These are phyloP conservation scores for Chlamydomonas eustigma DNA, from an alignment of 139 green algal genomes.

Conservation along the genomic window DNA sequence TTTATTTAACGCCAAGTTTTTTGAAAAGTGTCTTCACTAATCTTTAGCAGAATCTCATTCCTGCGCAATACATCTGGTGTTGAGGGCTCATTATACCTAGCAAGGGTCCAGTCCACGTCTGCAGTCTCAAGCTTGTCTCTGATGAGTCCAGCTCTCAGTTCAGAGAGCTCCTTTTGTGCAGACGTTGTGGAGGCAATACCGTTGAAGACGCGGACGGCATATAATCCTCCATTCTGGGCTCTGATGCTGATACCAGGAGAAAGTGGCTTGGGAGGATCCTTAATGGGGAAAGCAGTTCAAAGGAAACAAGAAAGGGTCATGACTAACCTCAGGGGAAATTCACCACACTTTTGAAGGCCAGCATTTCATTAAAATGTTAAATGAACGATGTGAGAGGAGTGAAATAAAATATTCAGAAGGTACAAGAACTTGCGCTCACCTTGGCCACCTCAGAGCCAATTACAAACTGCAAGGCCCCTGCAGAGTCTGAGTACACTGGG, in stretches of 20 bases:
- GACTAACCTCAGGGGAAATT: too few relatives aligned
- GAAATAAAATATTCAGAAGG: too few relatives aligned
- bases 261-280: not conserved
- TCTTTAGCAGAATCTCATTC: constrained; percentile 52
- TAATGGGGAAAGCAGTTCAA: too few relatives aligned
- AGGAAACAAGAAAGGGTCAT: too few relatives aligned
- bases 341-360: too few relatives aligned
- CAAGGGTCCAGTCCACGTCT: constrained; percentile 19
- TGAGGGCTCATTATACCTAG: constrained; percentile 55
- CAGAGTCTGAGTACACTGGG: constrained; percentile 41
- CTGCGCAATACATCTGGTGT: constrained; percentile 35
- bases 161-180: not conserved
- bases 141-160: constrained; percentile 11
- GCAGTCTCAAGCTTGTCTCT: constrained; percentile 14
- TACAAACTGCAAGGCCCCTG: constrained; percentile 52
- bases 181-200: constrained; percentile 17
- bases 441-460: constrained; percentile 24
- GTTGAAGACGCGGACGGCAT: constrained; percentile 32
- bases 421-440: constrained; percentile 24
- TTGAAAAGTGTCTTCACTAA: constrained; percentile 23
- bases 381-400: too few relatives aligned
- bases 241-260: constrained; percentile 11
- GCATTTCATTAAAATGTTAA: too few relatives aligned
- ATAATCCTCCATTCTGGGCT: constrained; percentile 26
- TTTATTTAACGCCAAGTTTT: constrained; percentile 15